Evolutionary conservation across 2,329 filamentous ascomycete genomes (phyloP).

Genomic region (Xylariaceae sp.): DNA sequence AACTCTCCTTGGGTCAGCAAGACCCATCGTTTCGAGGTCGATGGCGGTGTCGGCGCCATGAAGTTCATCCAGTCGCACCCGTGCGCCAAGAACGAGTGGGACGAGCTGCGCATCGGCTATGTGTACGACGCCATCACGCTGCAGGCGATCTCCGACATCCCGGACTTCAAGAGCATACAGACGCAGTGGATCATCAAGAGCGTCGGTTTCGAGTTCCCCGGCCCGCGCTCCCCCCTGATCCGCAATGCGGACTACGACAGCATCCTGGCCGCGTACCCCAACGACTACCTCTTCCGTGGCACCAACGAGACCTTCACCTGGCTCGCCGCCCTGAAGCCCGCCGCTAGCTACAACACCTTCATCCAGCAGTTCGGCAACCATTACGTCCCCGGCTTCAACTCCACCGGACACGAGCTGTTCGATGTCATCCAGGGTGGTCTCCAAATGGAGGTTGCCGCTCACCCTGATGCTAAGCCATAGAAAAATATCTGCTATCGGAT

Average conservation of each 20-base stretch:
- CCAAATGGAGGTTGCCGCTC: constrained; percentile 9
- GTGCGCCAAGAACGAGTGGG: constrained; percentile 19
- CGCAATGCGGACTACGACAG: constrained; percentile 18
- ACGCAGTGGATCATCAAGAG: constrained; percentile 27
- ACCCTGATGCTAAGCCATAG: constrained; percentile 8
- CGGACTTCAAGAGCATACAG: constrained; percentile 27
- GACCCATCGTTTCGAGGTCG: constrained; percentile 25
- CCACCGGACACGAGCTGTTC: constrained; percentile 24
- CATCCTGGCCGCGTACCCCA: constrained; percentile 24
- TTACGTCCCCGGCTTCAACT: constrained; percentile 24
- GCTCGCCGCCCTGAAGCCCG: constrained; percentile 24
- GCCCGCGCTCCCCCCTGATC: constrained; percentile 24
- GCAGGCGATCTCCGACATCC: constrained; percentile 19
- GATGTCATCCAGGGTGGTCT: constrained; percentile 26
- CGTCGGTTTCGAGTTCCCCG: constrained; percentile 29
- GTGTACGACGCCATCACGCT: constrained; percentile 25
- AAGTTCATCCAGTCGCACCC: constrained; percentile 19
- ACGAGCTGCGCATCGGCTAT: constrained; percentile 14
- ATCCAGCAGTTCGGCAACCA: constrained; percentile 25
- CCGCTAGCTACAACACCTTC: constrained; percentile 21
- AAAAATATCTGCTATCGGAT: too few species aligned
- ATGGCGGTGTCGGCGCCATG: constrained; percentile 24
- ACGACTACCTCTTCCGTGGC: constrained; percentile 25
- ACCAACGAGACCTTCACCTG: constrained; percentile 30
- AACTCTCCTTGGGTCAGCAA: constrained; percentile 25